Conservation (phyloP, 2,329 filamentous ascomycete genomes). For the Amesomyces nigricolor region DNA sequence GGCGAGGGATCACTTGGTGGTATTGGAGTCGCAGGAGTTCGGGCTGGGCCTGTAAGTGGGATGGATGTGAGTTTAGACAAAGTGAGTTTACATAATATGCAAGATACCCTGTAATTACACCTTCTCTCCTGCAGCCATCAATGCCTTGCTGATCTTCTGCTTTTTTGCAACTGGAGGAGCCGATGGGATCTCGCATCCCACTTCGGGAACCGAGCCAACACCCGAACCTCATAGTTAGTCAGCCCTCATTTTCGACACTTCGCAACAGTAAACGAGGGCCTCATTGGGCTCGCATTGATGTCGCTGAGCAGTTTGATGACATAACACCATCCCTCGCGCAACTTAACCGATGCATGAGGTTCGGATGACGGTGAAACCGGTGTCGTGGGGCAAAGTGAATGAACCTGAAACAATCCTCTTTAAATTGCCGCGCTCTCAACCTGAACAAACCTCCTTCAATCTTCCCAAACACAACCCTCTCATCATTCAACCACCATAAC, state of each 20-base stretch:
- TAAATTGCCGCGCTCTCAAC: too few relatives aligned
- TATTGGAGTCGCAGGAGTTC: constrained; percentile 20
- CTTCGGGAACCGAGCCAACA: neutral
- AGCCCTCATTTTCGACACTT: neutral
- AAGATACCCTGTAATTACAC: too few relatives aligned
- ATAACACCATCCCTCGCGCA: neutral
- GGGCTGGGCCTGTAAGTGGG: neutral
- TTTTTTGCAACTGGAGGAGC: too few relatives aligned
- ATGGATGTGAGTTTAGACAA: too few relatives aligned
- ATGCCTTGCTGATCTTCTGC: too few relatives aligned
- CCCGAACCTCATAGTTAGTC: neutral
- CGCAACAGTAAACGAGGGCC: too few relatives aligned
- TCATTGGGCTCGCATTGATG: neutral
- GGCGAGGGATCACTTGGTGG: constrained; percentile 19
- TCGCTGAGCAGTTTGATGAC: neutral
- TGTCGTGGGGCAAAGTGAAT: too few relatives aligned
- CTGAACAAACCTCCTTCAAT: neutral
- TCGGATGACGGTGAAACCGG: too few relatives aligned
- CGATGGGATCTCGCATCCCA: constrained; percentile 1
- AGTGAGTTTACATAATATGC: too few relatives aligned
- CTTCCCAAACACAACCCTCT: neutral
- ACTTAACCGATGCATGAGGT: too few relatives aligned
- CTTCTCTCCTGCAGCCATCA: too few relatives aligned
- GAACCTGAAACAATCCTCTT: too few relatives aligned
- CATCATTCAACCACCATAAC: neutral